A percentile compares a stretch with the other conserved stretches of the same genome.
Conservation (phyloP, 441 rosid species). For the Gossypium davidsonii region DNA sequence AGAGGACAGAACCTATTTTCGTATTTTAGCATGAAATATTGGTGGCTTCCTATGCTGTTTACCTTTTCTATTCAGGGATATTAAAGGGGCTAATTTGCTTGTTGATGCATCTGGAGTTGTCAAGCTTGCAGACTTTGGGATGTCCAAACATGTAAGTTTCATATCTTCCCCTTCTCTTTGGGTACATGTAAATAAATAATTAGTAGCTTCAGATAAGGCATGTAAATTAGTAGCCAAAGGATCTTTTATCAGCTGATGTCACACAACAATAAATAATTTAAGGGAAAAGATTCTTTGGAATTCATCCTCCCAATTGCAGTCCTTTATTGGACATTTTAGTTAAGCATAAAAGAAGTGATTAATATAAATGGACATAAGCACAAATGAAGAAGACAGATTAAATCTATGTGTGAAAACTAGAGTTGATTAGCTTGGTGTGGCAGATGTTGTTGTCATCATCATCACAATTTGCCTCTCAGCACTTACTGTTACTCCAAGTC, state of each 20-base stretch:
- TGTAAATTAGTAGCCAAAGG: neutral
- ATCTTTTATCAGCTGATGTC: slow-evolving; percentile 3
- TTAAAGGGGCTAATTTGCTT: slow-evolving; percentile 94
- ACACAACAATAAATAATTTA: neutral
- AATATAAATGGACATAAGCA: neutral
- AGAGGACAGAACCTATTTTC: slow-evolving; percentile 1
- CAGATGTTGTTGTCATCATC: neutral
- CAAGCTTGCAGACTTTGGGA: slow-evolving; percentile 98
- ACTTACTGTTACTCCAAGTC: no score
- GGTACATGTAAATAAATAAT: neutral
- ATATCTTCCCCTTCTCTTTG: slow-evolving; percentile 11
- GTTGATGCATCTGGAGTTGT: slow-evolving; percentile 93
- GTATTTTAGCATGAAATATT: slow-evolving; percentile 2
- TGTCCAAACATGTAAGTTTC: slow-evolving; percentile 87
- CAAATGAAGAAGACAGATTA: neutral
- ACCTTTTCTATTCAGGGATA: slow-evolving; percentile 52
- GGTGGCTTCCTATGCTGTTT: slow-evolving; percentile 1
- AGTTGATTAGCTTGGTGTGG: neutral
- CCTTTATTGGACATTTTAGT: neutral
- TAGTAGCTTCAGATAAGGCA: neutral
- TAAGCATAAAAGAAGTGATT: neutral
- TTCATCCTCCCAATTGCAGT: neutral
- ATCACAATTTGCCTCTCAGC: neutral
- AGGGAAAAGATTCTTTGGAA: neutral
- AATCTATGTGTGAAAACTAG: neutral